Evolutionary conservation across 805 yeast species (phyloP).

Genomic region (Ogataea kodamae): DNA sequence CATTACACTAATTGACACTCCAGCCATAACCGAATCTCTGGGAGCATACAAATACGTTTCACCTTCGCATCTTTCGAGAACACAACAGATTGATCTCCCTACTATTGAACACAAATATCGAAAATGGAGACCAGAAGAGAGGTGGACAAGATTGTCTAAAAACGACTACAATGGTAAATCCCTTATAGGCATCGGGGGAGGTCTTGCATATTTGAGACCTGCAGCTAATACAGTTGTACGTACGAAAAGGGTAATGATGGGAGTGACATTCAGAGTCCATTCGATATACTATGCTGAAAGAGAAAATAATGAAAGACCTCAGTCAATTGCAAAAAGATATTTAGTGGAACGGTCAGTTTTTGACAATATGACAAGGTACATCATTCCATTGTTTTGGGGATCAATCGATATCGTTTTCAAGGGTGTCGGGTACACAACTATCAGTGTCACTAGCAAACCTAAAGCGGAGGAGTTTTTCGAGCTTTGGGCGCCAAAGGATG

Average conservation of each 20-base stretch:
- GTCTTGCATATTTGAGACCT: slow-evolving; percentile 48
- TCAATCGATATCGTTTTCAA: slow-evolving; percentile 61
- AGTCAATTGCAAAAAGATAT: slow-evolving; percentile 24
- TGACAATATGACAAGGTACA: slow-evolving; percentile 39
- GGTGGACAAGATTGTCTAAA: background rate
- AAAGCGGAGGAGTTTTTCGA: slow-evolving; percentile 36
- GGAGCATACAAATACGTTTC: slow-evolving; percentile 32
- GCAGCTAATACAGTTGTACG: slow-evolving; percentile 51
- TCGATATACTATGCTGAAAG: background rate
- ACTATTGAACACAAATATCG: too few relatives aligned
- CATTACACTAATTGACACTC: slow-evolving; percentile 40
- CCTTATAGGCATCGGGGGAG: slow-evolving; percentile 52
- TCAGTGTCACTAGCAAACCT: slow-evolving; percentile 54
- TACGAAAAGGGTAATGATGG: slow-evolving; percentile 41
- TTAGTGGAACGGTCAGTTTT: slow-evolving; percentile 25
- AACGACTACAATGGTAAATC: slow-evolving; percentile 21
- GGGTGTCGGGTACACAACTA: slow-evolving; percentile 59
- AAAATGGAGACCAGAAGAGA: too few relatives aligned
- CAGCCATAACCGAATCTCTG: slow-evolving; percentile 26
- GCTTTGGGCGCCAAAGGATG: slow-evolving; percentile 53
- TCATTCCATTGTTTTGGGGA: slow-evolving; percentile 71
- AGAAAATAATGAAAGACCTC: slow-evolving; percentile 3
- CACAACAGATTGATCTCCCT: slow-evolving; percentile 8
- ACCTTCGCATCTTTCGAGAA: slow-evolving; percentile 8
- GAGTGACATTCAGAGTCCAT: slow-evolving; percentile 20